Percentiles rank a stretch among this genome's conserved stretches.
phyloP scores from a whole-genome alignment of 2,329 filamentous ascomycete species.

The Sporothrix brunneoviolacea region DNA sequence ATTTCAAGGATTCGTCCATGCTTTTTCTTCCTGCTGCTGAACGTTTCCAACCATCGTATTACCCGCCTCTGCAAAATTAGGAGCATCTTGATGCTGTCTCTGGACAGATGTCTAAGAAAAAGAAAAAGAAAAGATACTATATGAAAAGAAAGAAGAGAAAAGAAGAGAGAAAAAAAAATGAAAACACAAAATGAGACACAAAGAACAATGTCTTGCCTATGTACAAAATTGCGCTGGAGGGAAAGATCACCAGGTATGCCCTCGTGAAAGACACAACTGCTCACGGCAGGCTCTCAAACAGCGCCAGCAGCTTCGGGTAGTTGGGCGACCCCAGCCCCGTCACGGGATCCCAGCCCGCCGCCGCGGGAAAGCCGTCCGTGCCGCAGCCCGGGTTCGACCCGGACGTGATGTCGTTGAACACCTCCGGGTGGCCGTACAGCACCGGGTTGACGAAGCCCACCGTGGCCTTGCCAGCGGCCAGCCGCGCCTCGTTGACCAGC shows the following conservation, averaged over 20 bases:
- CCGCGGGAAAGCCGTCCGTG: slow-evolving; percentile 25
- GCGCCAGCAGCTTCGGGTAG: slow-evolving; percentile 19
- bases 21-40: too few species aligned
- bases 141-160: background rate
- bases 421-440: slow-evolving; percentile 25
- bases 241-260: too few species aligned
- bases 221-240: too few species aligned
- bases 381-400: slow-evolving; percentile 28
- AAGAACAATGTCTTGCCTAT: background rate
- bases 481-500: slow-evolving; percentile 55
- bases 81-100: background rate
- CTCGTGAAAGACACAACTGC: background rate
- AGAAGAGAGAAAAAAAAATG: background rate
- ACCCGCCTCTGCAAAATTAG: background rate
- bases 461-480: slow-evolving; percentile 38
- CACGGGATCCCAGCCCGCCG: slow-evolving; percentile 24
- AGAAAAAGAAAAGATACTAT: background rate
- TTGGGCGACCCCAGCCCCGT: slow-evolving; percentile 19
- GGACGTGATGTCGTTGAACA: slow-evolving; percentile 25
- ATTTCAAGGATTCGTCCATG: too few species aligned
- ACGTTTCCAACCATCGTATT: too few species aligned
- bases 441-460: slow-evolving; percentile 31
- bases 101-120: background rate
- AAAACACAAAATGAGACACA: background rate
- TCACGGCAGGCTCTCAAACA: slow-evolving; percentile 18